Conservation (phyloP, 2,329 filamentous ascomycete genomes). For the Cladosporium velox region DNA sequence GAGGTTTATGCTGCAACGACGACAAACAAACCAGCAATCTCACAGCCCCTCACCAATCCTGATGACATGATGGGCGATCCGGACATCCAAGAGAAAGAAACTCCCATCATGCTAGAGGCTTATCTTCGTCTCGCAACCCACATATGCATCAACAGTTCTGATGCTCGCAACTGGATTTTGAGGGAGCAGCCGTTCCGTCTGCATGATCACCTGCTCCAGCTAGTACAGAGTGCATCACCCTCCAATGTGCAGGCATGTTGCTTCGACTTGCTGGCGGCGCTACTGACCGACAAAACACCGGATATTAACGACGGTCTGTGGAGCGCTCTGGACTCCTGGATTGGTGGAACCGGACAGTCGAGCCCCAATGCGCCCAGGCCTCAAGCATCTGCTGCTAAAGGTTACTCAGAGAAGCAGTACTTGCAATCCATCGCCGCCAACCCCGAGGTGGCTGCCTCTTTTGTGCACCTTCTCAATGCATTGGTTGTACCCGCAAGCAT, state of each 20-base stretch:
- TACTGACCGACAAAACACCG: conserved; percentile 73
- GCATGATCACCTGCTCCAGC: conserved; percentile 71
- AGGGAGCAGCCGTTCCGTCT: conserved; percentile 68
- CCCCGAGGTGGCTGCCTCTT: conserved; percentile 62
- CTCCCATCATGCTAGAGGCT: conserved; percentile 92
- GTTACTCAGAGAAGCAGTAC: conserved; percentile 33
- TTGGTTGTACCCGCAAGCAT: conserved; percentile 68
- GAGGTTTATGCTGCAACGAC: conserved; percentile 80
- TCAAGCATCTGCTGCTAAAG: conserved; percentile 22
- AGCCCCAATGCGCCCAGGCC: conserved; percentile 24
- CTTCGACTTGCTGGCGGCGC: conserved; percentile 73
- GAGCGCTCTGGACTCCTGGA: conserved; percentile 77
- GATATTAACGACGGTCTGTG: conserved; percentile 74
- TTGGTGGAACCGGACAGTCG: conserved; percentile 40
- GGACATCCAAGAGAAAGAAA: conserved; percentile 81
- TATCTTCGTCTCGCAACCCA: conserved; percentile 87
- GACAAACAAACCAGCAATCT: conserved; percentile 64
- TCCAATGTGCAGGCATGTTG: conserved; percentile 70
- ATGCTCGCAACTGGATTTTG: conserved; percentile 73
- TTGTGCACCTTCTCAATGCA: conserved; percentile 74
- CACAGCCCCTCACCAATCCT: conserved; percentile 3
- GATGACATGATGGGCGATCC: conserved; percentile 58
- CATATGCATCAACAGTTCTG: conserved; percentile 71
- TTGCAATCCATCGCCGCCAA: conserved; percentile 34
- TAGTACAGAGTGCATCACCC: conserved; percentile 63